Evolutionary conservation across 2,329 filamentous ascomycete species (phyloP).

Genomic region (Hypoxylon sp.): DNA sequence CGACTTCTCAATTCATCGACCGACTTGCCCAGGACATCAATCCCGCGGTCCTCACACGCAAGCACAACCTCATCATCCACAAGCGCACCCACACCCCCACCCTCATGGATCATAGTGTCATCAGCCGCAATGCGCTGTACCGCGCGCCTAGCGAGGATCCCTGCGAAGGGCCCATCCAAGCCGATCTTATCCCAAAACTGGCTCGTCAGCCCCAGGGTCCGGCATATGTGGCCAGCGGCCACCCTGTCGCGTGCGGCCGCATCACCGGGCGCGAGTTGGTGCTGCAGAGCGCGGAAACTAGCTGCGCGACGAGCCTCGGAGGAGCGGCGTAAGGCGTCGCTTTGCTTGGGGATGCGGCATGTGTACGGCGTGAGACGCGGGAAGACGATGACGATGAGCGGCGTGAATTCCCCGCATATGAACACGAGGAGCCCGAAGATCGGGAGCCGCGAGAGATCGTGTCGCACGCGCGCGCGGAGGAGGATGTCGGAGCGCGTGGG

Average conservation of each 20-base stretch:
- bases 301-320: slow-evolving; percentile 65
- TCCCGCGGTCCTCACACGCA: slow-evolving; percentile 78
- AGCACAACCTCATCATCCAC: slow-evolving; percentile 74
- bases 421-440: slow-evolving; percentile 81
- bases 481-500: slow-evolving; percentile 78
- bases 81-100: slow-evolving; percentile 72
- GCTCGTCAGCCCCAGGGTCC: slow-evolving; percentile 56
- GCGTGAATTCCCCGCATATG: slow-evolving; percentile 88
- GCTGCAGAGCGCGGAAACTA: slow-evolving; percentile 62
- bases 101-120: slow-evolving; percentile 74
- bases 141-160: slow-evolving; percentile 63
- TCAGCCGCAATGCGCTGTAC: slow-evolving; percentile 77
- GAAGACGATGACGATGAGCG: slow-evolving; percentile 79
- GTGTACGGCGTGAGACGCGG: slow-evolving; percentile 80
- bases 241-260: slow-evolving; percentile 1
- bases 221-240: slow-evolving; percentile 47
- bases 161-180: slow-evolving; percentile 66
- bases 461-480: slow-evolving; percentile 73
- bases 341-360: slow-evolving; percentile 85
- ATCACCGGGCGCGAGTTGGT: slow-evolving; percentile 47
- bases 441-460: slow-evolving; percentile 83
- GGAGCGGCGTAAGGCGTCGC: slow-evolving; percentile 67
- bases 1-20: slow-evolving; percentile 67
- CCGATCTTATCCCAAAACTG: slow-evolving; percentile 65
- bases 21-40: slow-evolving; percentile 68